These are phyloP conservation scores for Echria macrotheca DNA, from an alignment of 495 filamentous ascomycete genomes.

Conservation along the genomic window DNA sequence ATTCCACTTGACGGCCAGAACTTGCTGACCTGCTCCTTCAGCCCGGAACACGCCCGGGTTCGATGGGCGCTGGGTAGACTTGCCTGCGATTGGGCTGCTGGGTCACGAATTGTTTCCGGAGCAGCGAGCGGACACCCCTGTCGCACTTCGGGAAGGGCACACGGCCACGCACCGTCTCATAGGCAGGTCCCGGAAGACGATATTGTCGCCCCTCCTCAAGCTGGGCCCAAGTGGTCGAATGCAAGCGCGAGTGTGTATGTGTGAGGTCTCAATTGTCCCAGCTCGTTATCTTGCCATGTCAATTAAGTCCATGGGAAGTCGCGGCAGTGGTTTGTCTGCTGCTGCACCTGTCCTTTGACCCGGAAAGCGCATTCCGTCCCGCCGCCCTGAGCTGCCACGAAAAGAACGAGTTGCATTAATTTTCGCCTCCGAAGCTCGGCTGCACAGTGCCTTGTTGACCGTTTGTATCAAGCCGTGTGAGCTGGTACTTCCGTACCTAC, in stretches of 20 bases:
- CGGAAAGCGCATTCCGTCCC: too few species aligned
- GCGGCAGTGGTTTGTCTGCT: too few species aligned
- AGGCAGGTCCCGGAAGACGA: neutral
- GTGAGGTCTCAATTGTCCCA: neutral
- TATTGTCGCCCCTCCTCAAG: slow-evolving; percentile 4
- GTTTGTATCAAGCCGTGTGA: too few species aligned
- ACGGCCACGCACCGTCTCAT: slow-evolving; percentile 6
- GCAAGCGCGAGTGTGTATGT: too few species aligned
- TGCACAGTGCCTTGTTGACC: too few species aligned
- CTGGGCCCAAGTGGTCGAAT: neutral
- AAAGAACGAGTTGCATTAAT: too few species aligned
- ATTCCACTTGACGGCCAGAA: slow-evolving; percentile 14
- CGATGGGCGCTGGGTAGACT: slow-evolving; percentile 19
- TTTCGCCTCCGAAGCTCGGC: too few species aligned
- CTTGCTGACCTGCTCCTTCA: slow-evolving; percentile 8
- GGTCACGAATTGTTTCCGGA: slow-evolving; percentile 37
- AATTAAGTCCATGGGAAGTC: too few species aligned
- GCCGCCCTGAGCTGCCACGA: too few species aligned
- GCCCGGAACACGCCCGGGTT: slow-evolving; percentile 22
- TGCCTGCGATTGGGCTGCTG: slow-evolving; percentile 23
- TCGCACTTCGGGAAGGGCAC: slow-evolving; percentile 12
- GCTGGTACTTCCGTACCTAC: too few species aligned
- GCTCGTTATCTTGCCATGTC: slow-evolving; percentile 6
- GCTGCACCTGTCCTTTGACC: too few species aligned
- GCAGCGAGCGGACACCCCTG: slow-evolving; percentile 16